Evolutionary conservation across 2,329 filamentous ascomycete genomes (phyloP).

Genomic region (Beauveria brongniartii): DNA sequence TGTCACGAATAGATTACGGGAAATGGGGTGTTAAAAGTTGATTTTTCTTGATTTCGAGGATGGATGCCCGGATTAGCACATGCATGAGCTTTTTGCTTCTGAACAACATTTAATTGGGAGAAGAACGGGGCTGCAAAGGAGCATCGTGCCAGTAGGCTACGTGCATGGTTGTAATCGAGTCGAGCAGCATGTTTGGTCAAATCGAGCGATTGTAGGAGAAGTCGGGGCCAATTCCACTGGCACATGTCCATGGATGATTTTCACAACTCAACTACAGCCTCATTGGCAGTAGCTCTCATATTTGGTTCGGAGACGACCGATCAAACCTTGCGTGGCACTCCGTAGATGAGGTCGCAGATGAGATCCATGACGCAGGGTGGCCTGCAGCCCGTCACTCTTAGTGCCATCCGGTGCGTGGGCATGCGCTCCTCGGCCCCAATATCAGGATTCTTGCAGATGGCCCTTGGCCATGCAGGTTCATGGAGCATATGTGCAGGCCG

Average conservation of each 20-base stretch:
- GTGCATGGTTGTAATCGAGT: not conserved
- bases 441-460: not conserved
- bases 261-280: not conserved
- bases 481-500: conserved; percentile 6
- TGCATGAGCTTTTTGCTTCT: not conserved
- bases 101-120: not conserved
- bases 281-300: not conserved
- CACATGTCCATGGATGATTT: not conserved
- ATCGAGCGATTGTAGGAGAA: not conserved
- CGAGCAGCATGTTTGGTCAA: not conserved
- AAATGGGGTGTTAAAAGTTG: not conserved
- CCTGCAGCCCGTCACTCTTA: conserved; percentile 1
- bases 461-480: conserved; percentile 9
- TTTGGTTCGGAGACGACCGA: not conserved
- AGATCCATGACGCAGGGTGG: conserved; percentile 9
- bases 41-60: not conserved
- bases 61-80: not conserved
- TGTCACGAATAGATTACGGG: conserved; percentile 9
- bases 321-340: not conserved
- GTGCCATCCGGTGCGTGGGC: not conserved
- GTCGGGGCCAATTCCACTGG: not conserved
- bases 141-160: not conserved
- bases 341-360: not conserved
- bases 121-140: not conserved
- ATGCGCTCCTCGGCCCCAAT: not conserved